These are phyloP conservation scores for Alternaria consortialis DNA, from an alignment of 2,329 filamentous ascomycete genomes.

Conservation along the genomic window DNA sequence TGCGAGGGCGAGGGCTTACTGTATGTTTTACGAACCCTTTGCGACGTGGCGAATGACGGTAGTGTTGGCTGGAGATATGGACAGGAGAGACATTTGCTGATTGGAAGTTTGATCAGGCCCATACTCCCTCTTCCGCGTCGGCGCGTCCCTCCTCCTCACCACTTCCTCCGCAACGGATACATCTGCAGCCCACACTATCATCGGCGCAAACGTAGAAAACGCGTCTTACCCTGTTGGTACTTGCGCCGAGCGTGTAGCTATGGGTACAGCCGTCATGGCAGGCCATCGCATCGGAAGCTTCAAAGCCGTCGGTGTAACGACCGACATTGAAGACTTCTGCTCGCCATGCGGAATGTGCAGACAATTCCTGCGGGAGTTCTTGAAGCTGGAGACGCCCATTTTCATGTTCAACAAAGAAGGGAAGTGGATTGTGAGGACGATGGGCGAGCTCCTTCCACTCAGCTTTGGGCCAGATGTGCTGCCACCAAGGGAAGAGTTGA, in stretches of 20 bases:
- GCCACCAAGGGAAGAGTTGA: constrained; percentile 46
- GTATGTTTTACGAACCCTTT: constrained; percentile 55
- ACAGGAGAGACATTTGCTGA: neutral
- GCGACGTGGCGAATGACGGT: neutral
- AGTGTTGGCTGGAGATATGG: neutral
- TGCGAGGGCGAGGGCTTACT: constrained; percentile 84
- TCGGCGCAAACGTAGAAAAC: constrained; percentile 84
- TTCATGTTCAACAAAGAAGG: constrained; percentile 92
- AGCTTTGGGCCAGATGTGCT: constrained; percentile 63
- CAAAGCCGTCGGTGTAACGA: constrained; percentile 83
- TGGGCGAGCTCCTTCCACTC: constrained; percentile 68
- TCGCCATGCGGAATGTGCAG: constrained; percentile 93
- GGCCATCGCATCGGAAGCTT: constrained; percentile 57
- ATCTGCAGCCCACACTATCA: constrained; percentile 61
- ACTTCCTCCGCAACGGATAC: constrained; percentile 37
- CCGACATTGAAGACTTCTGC: constrained; percentile 67
- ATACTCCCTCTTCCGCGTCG: constrained; percentile 92
- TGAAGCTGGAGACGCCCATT: constrained; percentile 68
- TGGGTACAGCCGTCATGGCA: constrained; percentile 77
- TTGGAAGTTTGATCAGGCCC: constrained; percentile 62
- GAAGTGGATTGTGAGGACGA: constrained; percentile 72
- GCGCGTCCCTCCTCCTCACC: constrained; percentile 73
- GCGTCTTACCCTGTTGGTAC: constrained; percentile 93
- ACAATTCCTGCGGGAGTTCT: constrained; percentile 71
- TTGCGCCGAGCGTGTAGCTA: constrained; percentile 88